Evolutionary conservation across 257 asterid genomes (phyloP), one percentile per base, ranked within the genome.

Genomic region (Ophiorrhiza pumila): DNA sequence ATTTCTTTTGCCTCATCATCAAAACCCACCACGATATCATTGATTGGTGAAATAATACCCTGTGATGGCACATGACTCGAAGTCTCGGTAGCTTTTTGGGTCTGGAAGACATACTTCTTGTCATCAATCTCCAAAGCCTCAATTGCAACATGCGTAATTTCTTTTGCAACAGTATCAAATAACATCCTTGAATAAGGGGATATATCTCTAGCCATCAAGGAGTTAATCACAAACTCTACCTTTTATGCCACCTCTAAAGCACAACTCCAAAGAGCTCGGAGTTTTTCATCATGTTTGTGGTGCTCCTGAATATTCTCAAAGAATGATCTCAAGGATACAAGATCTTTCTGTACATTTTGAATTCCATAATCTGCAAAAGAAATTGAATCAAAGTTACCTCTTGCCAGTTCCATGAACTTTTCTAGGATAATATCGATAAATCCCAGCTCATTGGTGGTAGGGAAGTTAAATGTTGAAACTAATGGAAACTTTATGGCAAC

Each of bases 171-270:
- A 6, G 20, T 45, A 31, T 39, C 35, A 58, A 71, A 47, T 60
- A 42, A 29, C 69, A 29, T 11, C 50, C 43, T 27, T 27, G 46
- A 67, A 39, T 17, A 47, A 46, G 20, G 17, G 10, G 41, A 53
- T 32, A 39, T 67, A 20, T 35, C 59, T 31, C 45, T 37, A 1
- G 56, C 60, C 18, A 37, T 17, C 73, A 67, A 75, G n/a, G 68
- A 31, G 18, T 18, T 15, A 65, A 45, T 65, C 31, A 74, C 74
- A 35, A 53, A 70, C 17, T 56, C 61, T 43, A 69, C 41, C 71
- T 67, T 67, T 43, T 46, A 66, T 27, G 57, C 57, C 4, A 63
- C 20, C 42, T 37, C 58, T 14, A 50, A 13, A 22, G 17, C 62
- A 31, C 14, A 12, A 8, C 13, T 34, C 72, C 62, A 6, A 20